Evolutionary conservation across 768 basidiomycete genomes (phyloP).

Genomic region (Vishniacozyma victoriae): DNA sequence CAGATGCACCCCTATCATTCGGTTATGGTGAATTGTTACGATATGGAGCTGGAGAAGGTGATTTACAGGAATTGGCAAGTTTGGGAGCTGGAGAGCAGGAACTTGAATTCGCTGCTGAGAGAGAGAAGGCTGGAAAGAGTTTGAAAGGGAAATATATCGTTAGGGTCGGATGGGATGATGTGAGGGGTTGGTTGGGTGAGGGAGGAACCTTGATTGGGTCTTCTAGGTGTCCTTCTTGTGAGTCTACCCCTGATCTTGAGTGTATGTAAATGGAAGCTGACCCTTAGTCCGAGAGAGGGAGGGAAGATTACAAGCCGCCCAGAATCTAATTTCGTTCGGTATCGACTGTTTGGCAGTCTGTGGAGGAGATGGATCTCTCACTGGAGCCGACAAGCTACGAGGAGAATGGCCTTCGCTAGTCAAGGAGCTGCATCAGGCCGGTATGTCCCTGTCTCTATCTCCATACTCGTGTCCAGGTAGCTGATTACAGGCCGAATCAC

Average conservation of each 20-base stretch:
- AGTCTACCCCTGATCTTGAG: constrained; percentile 2
- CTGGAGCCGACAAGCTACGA: constrained; percentile 89
- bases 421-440: constrained; percentile 58
- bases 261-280: background rate
- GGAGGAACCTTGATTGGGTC: constrained; percentile 47
- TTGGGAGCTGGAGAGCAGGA: constrained; percentile 8
- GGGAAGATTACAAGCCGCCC: constrained; percentile 80
- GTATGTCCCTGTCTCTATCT: constrained; percentile 47
- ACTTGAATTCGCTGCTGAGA: constrained; percentile 49
- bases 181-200: constrained; percentile 87
- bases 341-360: constrained; percentile 96
- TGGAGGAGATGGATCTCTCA: constrained; percentile 93
- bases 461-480: background rate
- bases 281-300: constrained; percentile 68
- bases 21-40: constrained; percentile 51
- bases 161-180: constrained; percentile 96
- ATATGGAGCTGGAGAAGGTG: constrained; percentile 63
- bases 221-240: constrained; percentile 43
- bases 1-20: constrained; percentile 41
- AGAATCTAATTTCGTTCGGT: constrained; percentile 90
- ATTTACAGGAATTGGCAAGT: constrained; percentile 35
- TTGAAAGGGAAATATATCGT: constrained; percentile 90
- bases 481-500: constrained; percentile 61
- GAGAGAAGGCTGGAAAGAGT: constrained; percentile 50
- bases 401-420: constrained; percentile 90